Percentiles rank a stretch among this genome's conserved stretches.
These are phyloP conservation scores for Apiotrichum mycotoxinovorans DNA, from an alignment of 1,284 basidiomycete species.

Conservation along the genomic window DNA sequence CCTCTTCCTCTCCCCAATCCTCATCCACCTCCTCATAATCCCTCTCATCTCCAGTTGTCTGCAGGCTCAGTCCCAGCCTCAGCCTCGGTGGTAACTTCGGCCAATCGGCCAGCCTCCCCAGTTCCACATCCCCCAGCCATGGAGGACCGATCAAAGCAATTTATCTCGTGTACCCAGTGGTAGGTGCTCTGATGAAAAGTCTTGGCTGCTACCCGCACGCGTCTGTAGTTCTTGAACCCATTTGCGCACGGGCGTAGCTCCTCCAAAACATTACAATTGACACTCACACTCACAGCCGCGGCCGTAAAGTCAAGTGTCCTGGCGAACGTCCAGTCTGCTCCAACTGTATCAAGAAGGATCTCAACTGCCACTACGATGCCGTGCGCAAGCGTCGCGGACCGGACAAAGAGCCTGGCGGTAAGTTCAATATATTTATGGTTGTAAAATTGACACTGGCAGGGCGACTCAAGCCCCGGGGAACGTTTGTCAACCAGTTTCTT, in stretches of 20 bases:
- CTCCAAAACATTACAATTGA: not conserved
- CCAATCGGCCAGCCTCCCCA: no score
- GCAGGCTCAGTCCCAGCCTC: no score
- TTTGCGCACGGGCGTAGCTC: not conserved
- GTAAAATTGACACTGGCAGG: not conserved
- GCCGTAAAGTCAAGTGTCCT: slow-evolving; percentile 23
- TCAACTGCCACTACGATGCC: slow-evolving; percentile 19
- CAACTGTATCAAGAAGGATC: slow-evolving; percentile 19
- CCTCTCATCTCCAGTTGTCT: no score
- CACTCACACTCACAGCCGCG: slow-evolving; percentile 8
- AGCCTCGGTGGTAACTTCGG: no score
- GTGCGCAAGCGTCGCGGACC: slow-evolving; percentile 20
- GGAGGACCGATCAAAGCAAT: not conserved
- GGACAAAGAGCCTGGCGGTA: slow-evolving; percentile 27
- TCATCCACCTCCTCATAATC: no score
- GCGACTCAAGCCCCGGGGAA: slow-evolving; percentile 12
- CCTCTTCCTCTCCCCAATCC: no score
- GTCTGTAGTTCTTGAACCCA: not conserved
- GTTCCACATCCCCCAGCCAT: no score
- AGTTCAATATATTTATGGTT: not conserved
- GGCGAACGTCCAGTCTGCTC: slow-evolving; percentile 18
- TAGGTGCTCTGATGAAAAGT: not conserved
- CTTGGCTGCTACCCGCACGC: not conserved
- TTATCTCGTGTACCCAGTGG: slow-evolving; percentile 20
- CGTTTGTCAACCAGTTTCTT: slow-evolving; percentile 4